Conservation (phyloP, 2,329 filamentous ascomycete genomes). For the Raffaelea deltoideospora region DNA sequence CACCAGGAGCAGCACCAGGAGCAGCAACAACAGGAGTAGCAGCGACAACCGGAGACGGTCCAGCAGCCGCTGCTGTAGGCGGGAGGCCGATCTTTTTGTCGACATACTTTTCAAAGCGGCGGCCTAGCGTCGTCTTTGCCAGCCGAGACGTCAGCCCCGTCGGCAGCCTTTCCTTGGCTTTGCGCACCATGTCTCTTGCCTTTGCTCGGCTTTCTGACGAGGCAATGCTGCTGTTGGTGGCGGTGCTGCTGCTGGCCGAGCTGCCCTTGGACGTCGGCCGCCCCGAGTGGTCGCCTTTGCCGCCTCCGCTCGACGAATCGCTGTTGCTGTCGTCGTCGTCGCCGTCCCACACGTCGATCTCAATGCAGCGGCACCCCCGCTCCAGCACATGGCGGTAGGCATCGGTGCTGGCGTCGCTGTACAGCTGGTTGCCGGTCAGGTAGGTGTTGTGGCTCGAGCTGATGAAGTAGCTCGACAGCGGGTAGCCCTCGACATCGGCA, state of each 20-base stretch:
- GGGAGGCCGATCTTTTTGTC: conserved; percentile 13
- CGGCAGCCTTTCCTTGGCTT: conserved; percentile 43
- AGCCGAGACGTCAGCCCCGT: conserved; percentile 27
- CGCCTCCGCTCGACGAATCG: background rate
- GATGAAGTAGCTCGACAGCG: conserved; percentile 82
- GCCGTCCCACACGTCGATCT: conserved; percentile 93
- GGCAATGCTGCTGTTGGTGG: conserved; percentile 18
- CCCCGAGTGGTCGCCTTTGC: background rate
- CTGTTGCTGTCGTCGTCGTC: conserved; percentile 46
- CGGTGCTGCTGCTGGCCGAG: conserved; percentile 32
- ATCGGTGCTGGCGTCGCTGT: conserved; percentile 71
- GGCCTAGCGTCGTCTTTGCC: conserved; percentile 31
- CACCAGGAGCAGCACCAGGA: background rate
- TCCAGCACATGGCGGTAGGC: conserved; percentile 75
- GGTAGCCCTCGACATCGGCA: conserved; percentile 47
- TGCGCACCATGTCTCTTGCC: conserved; percentile 44
- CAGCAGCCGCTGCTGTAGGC: background rate
- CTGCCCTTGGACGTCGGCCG: conserved; percentile 18
- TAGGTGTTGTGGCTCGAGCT: conserved; percentile 95
- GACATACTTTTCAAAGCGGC: conserved; percentile 22
- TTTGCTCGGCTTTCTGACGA: conserved; percentile 1
- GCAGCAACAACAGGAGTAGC: background rate
- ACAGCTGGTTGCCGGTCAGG: conserved; percentile 75
- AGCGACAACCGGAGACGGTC: background rate
- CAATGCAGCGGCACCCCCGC: conserved; percentile 77